Base-by-base conservation (phyloP, 2,329 filamentous ascomycete genomes). In the Xylaria sp. region DNA sequence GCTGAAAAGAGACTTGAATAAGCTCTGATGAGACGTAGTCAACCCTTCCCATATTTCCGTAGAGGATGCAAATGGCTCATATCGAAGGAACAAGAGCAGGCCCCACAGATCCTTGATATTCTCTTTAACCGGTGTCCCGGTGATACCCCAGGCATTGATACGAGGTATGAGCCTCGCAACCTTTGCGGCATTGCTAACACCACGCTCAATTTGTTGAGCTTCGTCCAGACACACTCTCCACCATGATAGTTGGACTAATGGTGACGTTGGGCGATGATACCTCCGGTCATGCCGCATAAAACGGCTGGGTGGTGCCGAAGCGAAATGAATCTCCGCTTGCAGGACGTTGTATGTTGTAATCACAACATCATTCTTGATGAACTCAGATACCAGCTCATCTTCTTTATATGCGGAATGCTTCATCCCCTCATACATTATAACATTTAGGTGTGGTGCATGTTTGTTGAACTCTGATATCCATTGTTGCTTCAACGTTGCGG, bases 201-300 rank as follows among this genome's bases (percentile, higher is more conserved):
- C 91, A 61, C 85, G 93, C 69, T 97, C 93, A 39, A 97, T 86
- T 89, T 96, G 96, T 67, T 99, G 94, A 0, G 93, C 87, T 76
- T 87, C 92, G 54, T 89, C 87, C 1, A 89, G 78, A 49, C 85
- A 86, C 1, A 96, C 84, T 39, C 93, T 82, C 91, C 92, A 97
- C 92, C 91, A 97, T 1, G 81, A 85, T 17, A 97, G 84, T 61
- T 89, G 83, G 8, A 92, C 85, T 6, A 97, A 77, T 0, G 92
- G 92, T 4, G 91, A 94, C 47, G 80, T 86, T 2, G 81, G 79
- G 22, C 86, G 80, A 55, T 85, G 78, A 50, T 90, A 88, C 51
- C 82, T 85, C 62, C 87, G 84, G 50, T 82, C 78, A 7, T 87
- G 83, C 47, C 92, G 80, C 59, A 85, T 81, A 2, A 76, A 71